A percentile compares a stretch with the other conserved stretches of the same genome.
These are phyloP conservation scores for Stephania cephalantha DNA, from an alignment of 164 flowering plant genomes.

Conservation along the genomic window DNA sequence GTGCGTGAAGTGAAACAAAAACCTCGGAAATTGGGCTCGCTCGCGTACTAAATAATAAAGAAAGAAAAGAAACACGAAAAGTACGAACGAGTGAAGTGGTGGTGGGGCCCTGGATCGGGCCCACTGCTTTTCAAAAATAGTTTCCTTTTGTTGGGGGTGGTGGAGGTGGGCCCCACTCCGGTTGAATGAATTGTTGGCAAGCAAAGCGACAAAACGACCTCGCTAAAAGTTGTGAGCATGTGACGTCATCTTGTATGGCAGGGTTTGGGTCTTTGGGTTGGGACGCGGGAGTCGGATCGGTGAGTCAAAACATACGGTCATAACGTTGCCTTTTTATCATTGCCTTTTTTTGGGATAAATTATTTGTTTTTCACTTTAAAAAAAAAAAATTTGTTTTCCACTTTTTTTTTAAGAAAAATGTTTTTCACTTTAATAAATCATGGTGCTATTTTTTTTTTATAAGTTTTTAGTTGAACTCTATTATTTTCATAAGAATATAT, in stretches of 20 bases:
- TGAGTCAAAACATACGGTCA: background rate
- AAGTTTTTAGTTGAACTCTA: too few species aligned
- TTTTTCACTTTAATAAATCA: too few species aligned
- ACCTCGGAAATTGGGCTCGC: constrained; percentile 20
- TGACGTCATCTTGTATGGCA: constrained; percentile 11
- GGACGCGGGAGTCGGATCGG: background rate
- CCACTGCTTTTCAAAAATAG: too few species aligned
- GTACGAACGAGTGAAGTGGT: background rate
- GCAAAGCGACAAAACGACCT: constrained; percentile 18
- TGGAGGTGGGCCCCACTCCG: constrained; percentile 7
- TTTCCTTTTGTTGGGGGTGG: background rate
- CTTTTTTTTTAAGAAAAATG: too few species aligned
- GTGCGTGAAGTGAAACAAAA: constrained; percentile 10
- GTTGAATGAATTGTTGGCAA: background rate
- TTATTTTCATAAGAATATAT: too few species aligned
- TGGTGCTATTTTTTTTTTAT: too few species aligned
- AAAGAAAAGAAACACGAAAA: background rate
- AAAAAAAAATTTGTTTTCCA: too few species aligned
- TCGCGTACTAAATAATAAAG: too few species aligned
- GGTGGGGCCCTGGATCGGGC: too few species aligned
- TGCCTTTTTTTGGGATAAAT: too few species aligned
- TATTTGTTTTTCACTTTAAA: too few species aligned
- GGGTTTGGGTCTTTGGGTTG: background rate
- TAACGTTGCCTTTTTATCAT: too few species aligned
- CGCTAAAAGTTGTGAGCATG: background rate